Evolutionary conservation across 2,329 filamentous ascomycete species (phyloP).

Genomic region (Fusarium anguioides): DNA sequence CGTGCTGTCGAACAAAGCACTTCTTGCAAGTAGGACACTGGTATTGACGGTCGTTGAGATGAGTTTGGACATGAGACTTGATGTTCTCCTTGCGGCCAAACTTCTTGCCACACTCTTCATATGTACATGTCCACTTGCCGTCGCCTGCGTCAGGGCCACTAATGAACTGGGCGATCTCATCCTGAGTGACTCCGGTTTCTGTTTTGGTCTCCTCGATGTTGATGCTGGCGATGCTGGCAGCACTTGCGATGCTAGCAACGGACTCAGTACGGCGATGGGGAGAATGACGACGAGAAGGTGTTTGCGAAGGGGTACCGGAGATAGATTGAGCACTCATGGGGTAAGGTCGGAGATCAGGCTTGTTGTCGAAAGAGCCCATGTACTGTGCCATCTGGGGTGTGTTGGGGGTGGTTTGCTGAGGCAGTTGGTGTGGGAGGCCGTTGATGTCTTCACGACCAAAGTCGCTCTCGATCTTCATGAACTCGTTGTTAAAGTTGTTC

Average conservation of each 20-base stretch:
- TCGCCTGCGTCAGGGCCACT: slow-evolving; percentile 77
- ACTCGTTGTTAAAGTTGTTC: slow-evolving; percentile 59
- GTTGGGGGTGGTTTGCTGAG: slow-evolving; percentile 65
- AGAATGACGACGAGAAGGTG: slow-evolving; percentile 40
- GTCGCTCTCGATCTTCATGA: slow-evolving; percentile 53
- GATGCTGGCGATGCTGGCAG: slow-evolving; percentile 69
- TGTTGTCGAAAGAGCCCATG: slow-evolving; percentile 56
- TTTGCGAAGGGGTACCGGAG: slow-evolving; percentile 28
- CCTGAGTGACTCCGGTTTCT: slow-evolving; percentile 86
- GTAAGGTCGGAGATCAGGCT: slow-evolving; percentile 54
- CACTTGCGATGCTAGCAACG: slow-evolving; percentile 66
- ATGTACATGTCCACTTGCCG: slow-evolving; percentile 83
- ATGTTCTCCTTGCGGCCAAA: slow-evolving; percentile 99
- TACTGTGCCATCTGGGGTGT: slow-evolving; percentile 60
- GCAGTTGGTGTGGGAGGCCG: slow-evolving; percentile 53
- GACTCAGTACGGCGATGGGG: slow-evolving; percentile 69
- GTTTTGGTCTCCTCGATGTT: slow-evolving; percentile 74
- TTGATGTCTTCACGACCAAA: slow-evolving; percentile 51
- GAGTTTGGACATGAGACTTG: slow-evolving; percentile 97
- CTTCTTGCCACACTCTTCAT: slow-evolving; percentile 81
- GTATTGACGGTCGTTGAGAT: slow-evolving; percentile 95
- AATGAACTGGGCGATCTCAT: slow-evolving; percentile 84
- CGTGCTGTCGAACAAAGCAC: slow-evolving; percentile 96
- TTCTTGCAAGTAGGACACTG: slow-evolving; percentile 93
- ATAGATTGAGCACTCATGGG: slow-evolving; percentile 36